Evolutionary conservation across 192 early-diverging fungal species (phyloP).

Genomic region (Coemansia furcata): DNA sequence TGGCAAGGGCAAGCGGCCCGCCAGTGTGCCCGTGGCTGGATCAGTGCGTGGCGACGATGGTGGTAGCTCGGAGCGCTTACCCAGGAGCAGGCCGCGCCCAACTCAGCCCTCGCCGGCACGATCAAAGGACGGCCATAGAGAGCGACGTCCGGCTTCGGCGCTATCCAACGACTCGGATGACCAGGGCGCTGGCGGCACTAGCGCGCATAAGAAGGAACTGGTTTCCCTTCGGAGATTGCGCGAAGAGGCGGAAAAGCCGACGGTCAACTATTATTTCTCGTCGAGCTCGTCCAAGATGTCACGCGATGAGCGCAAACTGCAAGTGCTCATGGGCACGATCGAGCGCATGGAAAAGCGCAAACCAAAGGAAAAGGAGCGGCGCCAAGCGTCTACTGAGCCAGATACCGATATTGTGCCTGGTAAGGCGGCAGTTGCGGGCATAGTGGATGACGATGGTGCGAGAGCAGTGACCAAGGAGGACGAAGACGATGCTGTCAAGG

Average conservation of each 20-base stretch:
- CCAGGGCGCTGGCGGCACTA: not conserved
- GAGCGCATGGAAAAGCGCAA: constrained; percentile 60
- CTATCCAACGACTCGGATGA: constrained; percentile 1
- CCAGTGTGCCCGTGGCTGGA: not conserved
- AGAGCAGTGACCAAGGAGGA: not conserved
- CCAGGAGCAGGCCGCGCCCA: not conserved
- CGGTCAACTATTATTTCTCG: constrained; percentile 49
- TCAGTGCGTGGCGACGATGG: not conserved
- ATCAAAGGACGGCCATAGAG: not conserved
- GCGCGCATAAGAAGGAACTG: constrained; percentile 25
- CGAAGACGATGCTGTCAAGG: not conserved
- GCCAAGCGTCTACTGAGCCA: constrained; percentile 22
- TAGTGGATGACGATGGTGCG: not conserved
- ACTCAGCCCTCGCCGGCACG: not conserved
- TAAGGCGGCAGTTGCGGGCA: not conserved
- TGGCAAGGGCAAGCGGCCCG: constrained; percentile 18
- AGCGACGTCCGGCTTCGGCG: not conserved
- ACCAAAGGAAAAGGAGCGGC: constrained; percentile 37
- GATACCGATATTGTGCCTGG: not conserved
- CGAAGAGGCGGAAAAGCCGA: constrained; percentile 42
- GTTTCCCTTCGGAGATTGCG: constrained; percentile 28
- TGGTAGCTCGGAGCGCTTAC: constrained; percentile 1
- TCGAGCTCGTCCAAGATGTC: constrained; percentile 53
- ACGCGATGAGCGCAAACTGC: constrained; percentile 69
- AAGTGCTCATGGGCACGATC: constrained; percentile 60